A percentile compares a stretch with the other conserved stretches of the same genome.
Conservation (phyloP, 495 filamentous ascomycete species). For the Sphaerosporella brunnea region DNA sequence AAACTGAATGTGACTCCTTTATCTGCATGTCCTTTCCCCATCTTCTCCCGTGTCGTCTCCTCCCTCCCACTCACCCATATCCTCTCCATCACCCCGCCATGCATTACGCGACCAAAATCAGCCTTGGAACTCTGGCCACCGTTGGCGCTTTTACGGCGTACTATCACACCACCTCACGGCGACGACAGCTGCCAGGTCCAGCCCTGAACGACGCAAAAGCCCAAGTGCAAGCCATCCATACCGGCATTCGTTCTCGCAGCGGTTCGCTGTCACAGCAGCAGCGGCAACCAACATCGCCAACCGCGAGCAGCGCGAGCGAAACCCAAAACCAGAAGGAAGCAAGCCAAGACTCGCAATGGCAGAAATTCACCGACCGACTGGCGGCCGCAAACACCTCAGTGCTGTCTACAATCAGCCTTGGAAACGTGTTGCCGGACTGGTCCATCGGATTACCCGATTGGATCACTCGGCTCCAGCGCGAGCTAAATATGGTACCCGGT, state of each 20-base stretch:
- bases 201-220: background rate
- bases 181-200: background rate
- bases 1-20: too few species aligned
- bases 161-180: conserved; percentile 15
- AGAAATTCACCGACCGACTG: conserved; percentile 20
- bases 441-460: conserved; percentile 55
- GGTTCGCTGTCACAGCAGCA: background rate
- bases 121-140: conserved; percentile 16
- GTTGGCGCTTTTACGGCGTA: conserved; percentile 14
- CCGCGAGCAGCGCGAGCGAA: conserved; percentile 3
- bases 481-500: conserved; percentile 69
- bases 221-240: background rate
- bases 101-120: conserved; percentile 16
- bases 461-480: conserved; percentile 65
- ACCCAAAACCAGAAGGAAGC: conserved; percentile 8
- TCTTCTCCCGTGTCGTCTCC: too few species aligned
- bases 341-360: conserved; percentile 19
- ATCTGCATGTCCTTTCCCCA: too few species aligned
- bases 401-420: conserved; percentile 13
- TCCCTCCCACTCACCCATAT: too few species aligned
- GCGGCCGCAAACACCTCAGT: conserved; percentile 18
- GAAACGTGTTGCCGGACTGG: conserved; percentile 61
- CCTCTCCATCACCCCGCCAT: conserved; percentile 9
- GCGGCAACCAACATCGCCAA: too few species aligned
- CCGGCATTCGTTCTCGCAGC: background rate